Conservation (phyloP, 345 rosid genomes). For the Melaleuca alternifolia region DNA sequence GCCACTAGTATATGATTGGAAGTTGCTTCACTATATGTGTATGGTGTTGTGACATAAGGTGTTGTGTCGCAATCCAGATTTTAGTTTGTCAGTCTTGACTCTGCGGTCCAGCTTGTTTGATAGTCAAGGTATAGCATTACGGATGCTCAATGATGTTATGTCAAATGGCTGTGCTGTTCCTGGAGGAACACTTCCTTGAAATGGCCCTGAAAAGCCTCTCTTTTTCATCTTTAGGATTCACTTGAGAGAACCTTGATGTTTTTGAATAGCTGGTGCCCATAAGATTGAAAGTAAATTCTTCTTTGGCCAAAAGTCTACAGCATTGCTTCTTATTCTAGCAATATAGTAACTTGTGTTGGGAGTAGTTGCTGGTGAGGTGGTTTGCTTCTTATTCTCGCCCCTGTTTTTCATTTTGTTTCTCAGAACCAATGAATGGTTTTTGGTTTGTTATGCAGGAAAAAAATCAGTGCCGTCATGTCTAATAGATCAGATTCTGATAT, state of each 20-base stretch:
- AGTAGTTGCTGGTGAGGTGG: background rate
- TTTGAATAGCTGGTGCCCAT: background rate
- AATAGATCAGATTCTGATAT: constrained; percentile 61
- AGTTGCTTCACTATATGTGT: background rate
- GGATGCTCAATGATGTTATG: background rate
- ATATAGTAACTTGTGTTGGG: background rate
- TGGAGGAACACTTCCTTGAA: background rate
- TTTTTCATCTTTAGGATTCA: background rate
- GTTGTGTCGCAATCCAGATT: background rate
- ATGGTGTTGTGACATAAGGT: background rate
- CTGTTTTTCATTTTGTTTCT: background rate
- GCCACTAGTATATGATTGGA: background rate
- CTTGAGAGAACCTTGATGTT: background rate
- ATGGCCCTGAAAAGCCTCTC: background rate
- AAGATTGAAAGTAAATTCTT: background rate
- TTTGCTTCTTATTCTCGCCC: background rate
- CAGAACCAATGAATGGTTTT: background rate
- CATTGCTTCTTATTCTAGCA: background rate
- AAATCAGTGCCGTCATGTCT: constrained; percentile 36
- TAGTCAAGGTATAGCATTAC: background rate
- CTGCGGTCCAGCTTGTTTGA: background rate
- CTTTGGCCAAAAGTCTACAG: background rate
- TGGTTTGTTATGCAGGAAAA: background rate
- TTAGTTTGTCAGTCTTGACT: background rate
- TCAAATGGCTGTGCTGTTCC: background rate